A percentile compares a stretch with the other conserved stretches of the same genome.
Evolutionary conservation across 108 stramenopile species (phyloP).

Genomic region (Thalassiosira profunda): DNA sequence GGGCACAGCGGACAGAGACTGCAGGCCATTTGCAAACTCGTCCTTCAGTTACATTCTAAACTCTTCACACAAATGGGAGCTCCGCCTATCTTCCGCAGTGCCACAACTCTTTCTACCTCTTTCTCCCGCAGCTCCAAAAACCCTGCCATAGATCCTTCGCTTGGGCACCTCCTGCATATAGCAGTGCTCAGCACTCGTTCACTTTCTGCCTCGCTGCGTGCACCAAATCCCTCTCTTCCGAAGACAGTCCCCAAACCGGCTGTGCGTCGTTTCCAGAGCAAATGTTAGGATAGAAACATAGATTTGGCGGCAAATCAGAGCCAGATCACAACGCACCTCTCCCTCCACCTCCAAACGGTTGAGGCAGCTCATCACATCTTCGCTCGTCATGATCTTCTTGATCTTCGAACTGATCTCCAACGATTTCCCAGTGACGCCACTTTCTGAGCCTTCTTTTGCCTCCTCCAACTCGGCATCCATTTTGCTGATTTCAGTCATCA

Average conservation of each 20-base stretch:
- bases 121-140: too few species aligned
- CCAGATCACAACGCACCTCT: too few species aligned
- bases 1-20: too few species aligned
- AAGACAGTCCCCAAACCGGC: conserved; percentile 79
- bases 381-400: conserved; percentile 72
- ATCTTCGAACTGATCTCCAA: conserved; percentile 57
- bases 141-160: too few species aligned
- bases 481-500: conserved; percentile 61
- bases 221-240: conserved; percentile 67
- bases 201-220: conserved; percentile 64
- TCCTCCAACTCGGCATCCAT: conserved; percentile 53
- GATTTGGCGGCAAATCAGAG: too few species aligned
- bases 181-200: conserved; percentile 51
- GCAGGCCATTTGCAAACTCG: too few species aligned
- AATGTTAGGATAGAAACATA: too few species aligned
- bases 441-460: conserved; percentile 22
- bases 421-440: conserved; percentile 43
- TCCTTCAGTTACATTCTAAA: too few species aligned
- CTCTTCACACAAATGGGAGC: too few species aligned
- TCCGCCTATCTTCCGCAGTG: too few species aligned
- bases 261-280: too few species aligned
- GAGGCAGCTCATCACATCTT: conserved; percentile 58
- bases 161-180: neutral
- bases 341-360: conserved; percentile 73
- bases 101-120: too few species aligned